Conservation (phyloP, 2,329 filamentous ascomycete genomes). For the Dactylonectria macrodidyma region DNA sequence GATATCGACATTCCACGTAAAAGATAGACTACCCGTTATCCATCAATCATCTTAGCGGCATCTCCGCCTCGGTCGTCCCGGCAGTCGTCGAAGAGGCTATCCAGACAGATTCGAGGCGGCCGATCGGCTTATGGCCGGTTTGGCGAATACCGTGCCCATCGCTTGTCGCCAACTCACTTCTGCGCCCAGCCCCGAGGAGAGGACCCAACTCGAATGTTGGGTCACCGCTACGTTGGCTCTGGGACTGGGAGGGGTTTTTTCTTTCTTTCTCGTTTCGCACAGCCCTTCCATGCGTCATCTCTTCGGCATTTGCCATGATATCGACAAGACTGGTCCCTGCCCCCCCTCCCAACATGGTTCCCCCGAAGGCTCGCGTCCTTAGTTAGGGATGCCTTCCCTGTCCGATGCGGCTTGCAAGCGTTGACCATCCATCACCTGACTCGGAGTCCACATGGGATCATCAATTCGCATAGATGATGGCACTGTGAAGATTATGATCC, state of each 20-base stretch:
- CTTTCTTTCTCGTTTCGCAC: slow-evolving; percentile 6
- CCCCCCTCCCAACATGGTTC: not conserved
- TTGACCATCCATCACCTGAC: slow-evolving; percentile 47
- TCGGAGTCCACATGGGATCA: slow-evolving; percentile 27
- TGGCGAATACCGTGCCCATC: slow-evolving; percentile 19
- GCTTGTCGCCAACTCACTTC: slow-evolving; percentile 28
- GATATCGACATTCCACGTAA: not conserved
- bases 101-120: slow-evolving; percentile 17
- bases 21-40: not conserved
- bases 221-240: slow-evolving; percentile 12
- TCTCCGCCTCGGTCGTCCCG: slow-evolving; percentile 2
- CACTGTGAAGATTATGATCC: slow-evolving; percentile 17
- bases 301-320: slow-evolving; percentile 19
- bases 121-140: slow-evolving; percentile 21
- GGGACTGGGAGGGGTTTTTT: not conserved
- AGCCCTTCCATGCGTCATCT: slow-evolving; percentile 14
- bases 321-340: slow-evolving; percentile 10
- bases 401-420: slow-evolving; percentile 42
- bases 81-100: slow-evolving; percentile 5
- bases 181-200: slow-evolving; percentile 23
- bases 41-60: slow-evolving; percentile 5
- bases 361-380: slow-evolving; percentile 19
- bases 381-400: slow-evolving; percentile 27
- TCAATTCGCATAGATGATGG: slow-evolving; percentile 25
- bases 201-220: not conserved